Evolutionary conservation across 495 filamentous ascomycete genomes (phyloP), one percentile per base, ranked within the genome.

Genomic region (Trichoderma virens): DNA sequence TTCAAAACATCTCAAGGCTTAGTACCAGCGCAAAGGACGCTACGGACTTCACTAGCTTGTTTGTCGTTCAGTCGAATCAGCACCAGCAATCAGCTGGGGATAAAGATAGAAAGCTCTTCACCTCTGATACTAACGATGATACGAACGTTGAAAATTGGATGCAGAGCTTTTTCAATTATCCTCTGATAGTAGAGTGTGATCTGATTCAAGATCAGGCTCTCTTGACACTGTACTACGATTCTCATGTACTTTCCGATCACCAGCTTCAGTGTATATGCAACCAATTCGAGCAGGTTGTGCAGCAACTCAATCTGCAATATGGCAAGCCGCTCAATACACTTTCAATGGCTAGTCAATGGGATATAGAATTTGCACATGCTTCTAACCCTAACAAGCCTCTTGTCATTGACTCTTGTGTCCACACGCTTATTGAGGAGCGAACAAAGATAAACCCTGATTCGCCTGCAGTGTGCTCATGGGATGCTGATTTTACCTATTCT

Each of bases 401-500:
- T 13, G 27, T n/a, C 11, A 8, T 56, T 67, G 31, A 61, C 16
- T 2, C 30, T 13, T 61, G 60, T 30, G n/a, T 61, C n/a, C 60
- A 61, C 28, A 14, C 30, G 8, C 31, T 61, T 2, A 61, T 61
- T 38, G 60, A 61, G 20, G 18, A 61, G 35, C 60, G 60, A 3
- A 35, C 35, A 23, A 18, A 41, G n/a, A 25, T 35, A 30, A 34
- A 61, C 13, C 60, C 60, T 1, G 31, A 39, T 5, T 35, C 60
- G 3, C 30, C 31, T 1, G 77, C 77, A 16, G 69, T 80, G 35
- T 56, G 67, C 31, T 74, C 74, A 1, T 88, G 86, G 85, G 86
- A 89, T 73, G 86, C 84, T 20, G 73, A 65, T 27, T 73, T 88
- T 63, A 85, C 84, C 1, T 88, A 82, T 67, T 65, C 65, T 25